Conservation (phyloP, 805 yeast species). For the Cephaloascus fragrans region DNA sequence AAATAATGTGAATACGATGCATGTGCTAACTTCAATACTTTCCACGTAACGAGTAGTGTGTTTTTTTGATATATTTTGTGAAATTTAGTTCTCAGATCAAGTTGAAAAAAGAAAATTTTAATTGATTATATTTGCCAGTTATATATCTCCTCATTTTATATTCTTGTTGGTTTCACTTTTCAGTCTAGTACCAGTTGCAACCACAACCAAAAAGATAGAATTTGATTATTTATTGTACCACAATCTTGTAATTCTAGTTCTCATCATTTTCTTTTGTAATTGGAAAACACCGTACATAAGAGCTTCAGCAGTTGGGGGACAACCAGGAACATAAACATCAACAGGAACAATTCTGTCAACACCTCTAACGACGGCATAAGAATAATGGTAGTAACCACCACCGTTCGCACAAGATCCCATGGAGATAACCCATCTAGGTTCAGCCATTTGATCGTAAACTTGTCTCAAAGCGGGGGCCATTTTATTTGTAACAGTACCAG, state of each 20-base stretch:
- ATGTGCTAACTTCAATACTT: too few species aligned
- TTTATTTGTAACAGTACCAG: slow-evolving; percentile 84
- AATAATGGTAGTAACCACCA: slow-evolving; percentile 87
- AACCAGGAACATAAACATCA: slow-evolving; percentile 86
- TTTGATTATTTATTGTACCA: slow-evolving; percentile 71
- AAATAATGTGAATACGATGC: too few species aligned
- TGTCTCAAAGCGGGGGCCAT: slow-evolving; percentile 93
- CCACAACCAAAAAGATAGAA: too few species aligned
- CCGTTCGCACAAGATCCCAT: slow-evolving; percentile 95
- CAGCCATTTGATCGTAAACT: slow-evolving; percentile 92
- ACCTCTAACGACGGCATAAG: slow-evolving; percentile 83
- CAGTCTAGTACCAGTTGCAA: too few species aligned
- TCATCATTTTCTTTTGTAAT: slow-evolving; percentile 83
- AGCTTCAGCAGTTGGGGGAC: slow-evolving; percentile 89
- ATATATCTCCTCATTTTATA: too few species aligned
- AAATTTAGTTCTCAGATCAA: too few species aligned
- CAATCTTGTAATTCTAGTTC: slow-evolving; percentile 69
- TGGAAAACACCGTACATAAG: slow-evolving; percentile 86
- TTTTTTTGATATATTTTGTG: too few species aligned
- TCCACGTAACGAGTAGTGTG: too few species aligned
- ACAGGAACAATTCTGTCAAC: slow-evolving; percentile 86
- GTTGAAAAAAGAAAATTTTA: too few species aligned
- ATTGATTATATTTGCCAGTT: too few species aligned
- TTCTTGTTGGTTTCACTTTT: too few species aligned
- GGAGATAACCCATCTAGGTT: slow-evolving; percentile 88